Percentiles rank a stretch among this genome's conserved stretches.
phyloP scores from a whole-genome alignment of 495 filamentous ascomycete genomes.

The Penicillium cinerascens region DNA sequence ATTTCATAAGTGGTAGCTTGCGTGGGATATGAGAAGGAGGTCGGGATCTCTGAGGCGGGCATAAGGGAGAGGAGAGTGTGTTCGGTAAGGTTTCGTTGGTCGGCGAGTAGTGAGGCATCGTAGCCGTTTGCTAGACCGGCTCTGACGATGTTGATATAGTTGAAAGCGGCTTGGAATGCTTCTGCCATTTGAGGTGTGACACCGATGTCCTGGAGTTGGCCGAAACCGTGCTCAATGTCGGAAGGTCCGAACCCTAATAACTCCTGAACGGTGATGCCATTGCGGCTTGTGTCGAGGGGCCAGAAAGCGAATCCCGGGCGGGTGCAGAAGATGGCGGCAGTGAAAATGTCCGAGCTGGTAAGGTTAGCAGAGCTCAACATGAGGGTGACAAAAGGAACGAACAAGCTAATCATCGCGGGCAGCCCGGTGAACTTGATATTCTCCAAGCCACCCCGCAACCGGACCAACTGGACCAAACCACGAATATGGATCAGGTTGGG shows the following conservation, averaged over 20 bases:
- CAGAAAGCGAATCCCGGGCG: conserved; percentile 36
- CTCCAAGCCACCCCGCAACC: conserved; percentile 34
- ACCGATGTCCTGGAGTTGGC: conserved; percentile 26
- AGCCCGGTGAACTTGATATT: conserved; percentile 31
- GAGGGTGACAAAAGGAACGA: conserved; percentile 8
- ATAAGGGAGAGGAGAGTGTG: conserved; percentile 30
- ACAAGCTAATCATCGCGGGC: conserved; percentile 36
- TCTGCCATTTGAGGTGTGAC: conserved; percentile 31
- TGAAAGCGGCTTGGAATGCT: conserved; percentile 27
- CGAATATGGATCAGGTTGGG: conserved; percentile 38
- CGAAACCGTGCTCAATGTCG: conserved; percentile 26
- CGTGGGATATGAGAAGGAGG: conserved; percentile 11
- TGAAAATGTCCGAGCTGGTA: conserved; percentile 36
- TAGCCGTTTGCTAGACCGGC: conserved; percentile 5
- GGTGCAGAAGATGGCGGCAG: conserved; percentile 24
- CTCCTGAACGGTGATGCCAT: conserved; percentile 20
- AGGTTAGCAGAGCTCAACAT: not conserved
- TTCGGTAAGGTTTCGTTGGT: conserved; percentile 39
- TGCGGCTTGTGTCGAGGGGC: conserved; percentile 22
- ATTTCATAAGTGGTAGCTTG: conserved; percentile 34
- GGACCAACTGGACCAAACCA: conserved; percentile 35
- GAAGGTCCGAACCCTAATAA: conserved; percentile 25
- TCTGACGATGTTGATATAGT: conserved; percentile 30
- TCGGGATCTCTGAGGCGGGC: conserved; percentile 18
- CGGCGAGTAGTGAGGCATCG: conserved; percentile 29